phyloP scores from a whole-genome alignment of 2,329 filamentous ascomycete species.

The Venturia effusa region DNA sequence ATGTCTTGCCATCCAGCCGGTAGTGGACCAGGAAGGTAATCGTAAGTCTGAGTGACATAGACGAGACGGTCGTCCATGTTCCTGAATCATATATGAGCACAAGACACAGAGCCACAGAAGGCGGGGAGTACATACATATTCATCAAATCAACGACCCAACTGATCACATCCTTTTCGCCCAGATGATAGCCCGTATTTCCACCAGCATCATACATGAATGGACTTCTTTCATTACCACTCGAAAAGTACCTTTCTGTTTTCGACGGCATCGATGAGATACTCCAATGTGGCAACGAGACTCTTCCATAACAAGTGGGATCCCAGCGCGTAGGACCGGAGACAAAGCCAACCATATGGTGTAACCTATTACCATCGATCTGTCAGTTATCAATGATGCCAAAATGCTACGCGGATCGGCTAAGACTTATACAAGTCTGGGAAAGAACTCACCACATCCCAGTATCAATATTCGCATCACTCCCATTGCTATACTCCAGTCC shows the following conservation, averaged over 20 bases:
- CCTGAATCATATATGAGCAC: neutral
- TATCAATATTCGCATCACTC: constrained; percentile 5
- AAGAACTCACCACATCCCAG: constrained; percentile 9
- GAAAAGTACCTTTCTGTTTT: neutral
- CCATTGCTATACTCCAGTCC: constrained; percentile 10
- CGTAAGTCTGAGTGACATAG: constrained; percentile 10
- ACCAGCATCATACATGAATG: neutral
- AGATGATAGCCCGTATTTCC: constrained; percentile 7
- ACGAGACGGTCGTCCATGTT: constrained; percentile 9
- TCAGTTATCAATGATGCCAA: too few relatives aligned
- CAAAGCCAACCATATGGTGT: constrained; percentile 8
- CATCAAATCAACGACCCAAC: constrained; percentile 9
- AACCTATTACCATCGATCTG: constrained; percentile 3
- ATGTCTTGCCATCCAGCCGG: constrained; percentile 5
- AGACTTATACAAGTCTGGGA: neutral
- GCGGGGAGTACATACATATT: constrained; percentile 5
- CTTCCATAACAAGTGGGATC: constrained; percentile 2
- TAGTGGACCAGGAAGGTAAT: constrained; percentile 3
- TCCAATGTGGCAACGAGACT: neutral
- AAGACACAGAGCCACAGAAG: too few relatives aligned
- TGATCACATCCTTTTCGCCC: neutral
- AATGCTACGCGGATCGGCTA: too few relatives aligned
- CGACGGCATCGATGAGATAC: neutral
- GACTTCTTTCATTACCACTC: constrained; percentile 8
- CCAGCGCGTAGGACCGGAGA: constrained; percentile 1